Conservation (phyloP, 2,329 filamentous ascomycete genomes). For the Conoideocrella luteorostrata region DNA sequence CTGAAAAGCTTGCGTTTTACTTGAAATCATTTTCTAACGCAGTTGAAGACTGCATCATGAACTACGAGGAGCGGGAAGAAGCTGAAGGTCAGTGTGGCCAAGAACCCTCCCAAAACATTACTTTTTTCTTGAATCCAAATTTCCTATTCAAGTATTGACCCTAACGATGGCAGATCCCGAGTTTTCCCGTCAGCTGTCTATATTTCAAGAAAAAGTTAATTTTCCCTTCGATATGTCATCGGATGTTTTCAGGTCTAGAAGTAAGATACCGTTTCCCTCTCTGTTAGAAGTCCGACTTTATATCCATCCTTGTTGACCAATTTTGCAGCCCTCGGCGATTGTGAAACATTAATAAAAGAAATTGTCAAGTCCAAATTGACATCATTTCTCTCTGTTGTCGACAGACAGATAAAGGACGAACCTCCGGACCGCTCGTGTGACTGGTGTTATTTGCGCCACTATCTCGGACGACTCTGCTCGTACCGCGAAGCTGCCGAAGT, state of each 20-base stretch:
- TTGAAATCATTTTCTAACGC: slow-evolving; percentile 1
- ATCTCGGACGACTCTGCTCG: slow-evolving; percentile 18
- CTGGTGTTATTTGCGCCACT: slow-evolving; percentile 19
- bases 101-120: not conserved
- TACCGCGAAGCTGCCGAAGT: slow-evolving; percentile 15
- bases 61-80: not conserved
- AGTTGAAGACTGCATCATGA: slow-evolving; percentile 4
- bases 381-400: slow-evolving; percentile 2
- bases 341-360: slow-evolving; percentile 14
- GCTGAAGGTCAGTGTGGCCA: not conserved
- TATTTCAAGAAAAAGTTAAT: not conserved
- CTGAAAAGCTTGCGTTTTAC: slow-evolving; percentile 5
- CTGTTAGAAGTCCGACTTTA: not conserved
- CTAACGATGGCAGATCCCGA: slow-evolving; percentile 3
- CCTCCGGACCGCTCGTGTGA: slow-evolving; percentile 5
- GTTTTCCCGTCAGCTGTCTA: not conserved
- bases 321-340: slow-evolving; percentile 12
- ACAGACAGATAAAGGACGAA: slow-evolving; percentile 4
- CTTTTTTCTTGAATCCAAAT: not conserved
- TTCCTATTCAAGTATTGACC: too few relatives aligned
- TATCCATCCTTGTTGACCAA: too few relatives aligned
- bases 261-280: not conserved
- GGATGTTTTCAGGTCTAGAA: not conserved
- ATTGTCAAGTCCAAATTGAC: slow-evolving; percentile 1
- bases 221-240: slow-evolving; percentile 2